These are phyloP conservation scores for Talaromyces islandicus DNA, from an alignment of 2,329 filamentous ascomycete species.

Conservation along the genomic window DNA sequence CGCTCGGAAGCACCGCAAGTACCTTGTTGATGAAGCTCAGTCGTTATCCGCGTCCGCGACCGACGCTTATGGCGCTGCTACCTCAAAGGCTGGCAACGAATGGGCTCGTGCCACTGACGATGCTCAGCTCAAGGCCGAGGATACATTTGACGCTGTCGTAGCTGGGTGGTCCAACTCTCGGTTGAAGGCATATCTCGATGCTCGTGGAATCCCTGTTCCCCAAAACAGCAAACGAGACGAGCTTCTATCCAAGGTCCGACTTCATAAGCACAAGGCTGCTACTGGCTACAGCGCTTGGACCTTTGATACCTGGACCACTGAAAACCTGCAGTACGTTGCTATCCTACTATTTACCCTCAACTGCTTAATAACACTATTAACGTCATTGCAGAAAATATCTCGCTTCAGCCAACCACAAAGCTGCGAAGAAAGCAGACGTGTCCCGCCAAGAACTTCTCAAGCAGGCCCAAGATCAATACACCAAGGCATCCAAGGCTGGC, in stretches of 20 bases:
- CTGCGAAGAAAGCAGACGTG: constrained; percentile 56
- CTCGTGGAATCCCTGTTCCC: constrained; percentile 68
- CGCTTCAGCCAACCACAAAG: constrained; percentile 45
- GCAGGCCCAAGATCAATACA: constrained; percentile 44
- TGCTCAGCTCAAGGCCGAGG: constrained; percentile 55
- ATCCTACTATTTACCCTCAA: constrained; percentile 18
- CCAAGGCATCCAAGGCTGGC: constrained; percentile 42
- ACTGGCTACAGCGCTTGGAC: constrained; percentile 67
- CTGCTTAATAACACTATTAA: constrained; percentile 44
- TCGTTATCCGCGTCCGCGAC: constrained; percentile 42
- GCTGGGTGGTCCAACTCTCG: constrained; percentile 67
- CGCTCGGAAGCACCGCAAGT: constrained; percentile 77
- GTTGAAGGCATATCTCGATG: constrained; percentile 71
- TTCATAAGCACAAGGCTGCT: constrained; percentile 64
- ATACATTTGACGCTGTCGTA: constrained; percentile 60
- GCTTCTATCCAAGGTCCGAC: constrained; percentile 67
- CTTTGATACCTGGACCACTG: constrained; percentile 68
- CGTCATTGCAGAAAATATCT: constrained; percentile 43
- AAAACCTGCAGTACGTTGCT: constrained; percentile 57
- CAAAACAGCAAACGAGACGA: constrained; percentile 66
- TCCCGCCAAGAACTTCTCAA: constrained; percentile 68
- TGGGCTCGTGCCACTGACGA: constrained; percentile 70
- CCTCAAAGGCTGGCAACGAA: constrained; percentile 67
- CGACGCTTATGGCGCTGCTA: constrained; percentile 60
- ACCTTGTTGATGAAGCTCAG: constrained; percentile 45